Evolutionary conservation across 1,284 basidiomycete species (phyloP).

Genomic region (Melampsora larici-populina): DNA sequence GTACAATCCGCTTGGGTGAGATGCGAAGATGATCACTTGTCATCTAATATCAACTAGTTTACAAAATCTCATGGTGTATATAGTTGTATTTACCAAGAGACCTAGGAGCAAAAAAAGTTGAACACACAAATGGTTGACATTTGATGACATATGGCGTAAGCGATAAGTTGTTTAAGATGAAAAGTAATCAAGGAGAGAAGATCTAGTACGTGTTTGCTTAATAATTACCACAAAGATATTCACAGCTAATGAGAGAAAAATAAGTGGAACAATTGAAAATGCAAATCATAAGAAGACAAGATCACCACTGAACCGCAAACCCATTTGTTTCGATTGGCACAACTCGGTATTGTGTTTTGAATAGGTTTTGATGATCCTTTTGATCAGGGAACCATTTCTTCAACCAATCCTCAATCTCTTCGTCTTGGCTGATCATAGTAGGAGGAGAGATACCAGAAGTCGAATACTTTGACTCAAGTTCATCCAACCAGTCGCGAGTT

Average conservation of each 20-base stretch:
- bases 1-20: too few relatives aligned
- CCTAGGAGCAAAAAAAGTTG: too few relatives aligned
- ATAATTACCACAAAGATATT: too few relatives aligned
- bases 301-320: constrained; percentile 39
- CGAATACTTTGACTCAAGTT: constrained; percentile 32
- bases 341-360: constrained; percentile 19
- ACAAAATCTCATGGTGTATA: too few relatives aligned
- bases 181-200: too few relatives aligned
- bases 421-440: background rate
- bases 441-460: background rate
- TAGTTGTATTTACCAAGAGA: too few relatives aligned
- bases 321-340: constrained; percentile 35
- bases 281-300: background rate
- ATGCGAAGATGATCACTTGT: too few relatives aligned
- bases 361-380: background rate
- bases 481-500: constrained; percentile 23
- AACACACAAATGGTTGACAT: too few relatives aligned
- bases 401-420: constrained; percentile 15
- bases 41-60: too few relatives aligned
- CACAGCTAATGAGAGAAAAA: background rate
- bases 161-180: too few relatives aligned
- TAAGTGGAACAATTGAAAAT: background rate
- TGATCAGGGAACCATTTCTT: constrained; percentile 3
- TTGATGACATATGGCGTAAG: too few relatives aligned
- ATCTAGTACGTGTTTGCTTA: too few relatives aligned